Base-by-base conservation (phyloP, 257 asterid genomes). In the Nicotiana tabacum region DNA sequence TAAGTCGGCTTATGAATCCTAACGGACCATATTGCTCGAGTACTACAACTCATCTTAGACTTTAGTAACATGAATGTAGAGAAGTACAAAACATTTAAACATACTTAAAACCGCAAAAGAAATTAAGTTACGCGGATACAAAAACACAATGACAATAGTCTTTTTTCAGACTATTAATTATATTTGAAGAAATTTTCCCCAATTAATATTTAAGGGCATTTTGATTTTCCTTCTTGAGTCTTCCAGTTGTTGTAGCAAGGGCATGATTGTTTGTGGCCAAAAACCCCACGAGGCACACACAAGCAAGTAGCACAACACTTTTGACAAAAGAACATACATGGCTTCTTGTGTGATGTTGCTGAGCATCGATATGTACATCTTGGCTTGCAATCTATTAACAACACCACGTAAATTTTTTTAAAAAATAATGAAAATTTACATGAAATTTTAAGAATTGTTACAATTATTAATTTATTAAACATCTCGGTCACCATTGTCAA, bases 321-420 rank as follows among this genome's bases (percentile, higher is more conserved):
- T n/a, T 67, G 87, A 37, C 88, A 87, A 79, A 84, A 87, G 82
- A 87, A 84, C 89, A 84, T 87, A 81, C 90, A 85, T 21, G 90
- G 90, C 84, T 87, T 87, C 88, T 35, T 77, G 82, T 87, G 90
- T n/a, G 90, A 87, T 12, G 90, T 87, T 65, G 90, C 90, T 18
- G 90, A 87, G 82, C 90, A 87, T 53, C 90, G 85, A 29, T 87
- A 87, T 0, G 77, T 67, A 74, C 90, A 87, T 85, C 72, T 85
- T 33, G 90, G 90, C 70, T 61, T 57, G 83, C 90, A 87, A 83
- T 87, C 90, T 87, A 57, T 60, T 53, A 27, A 55, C 10, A 2
- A 70, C 48, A 43, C 15, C 10, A 65, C 55, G 35, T 7, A 37
- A 18, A 2, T 0, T 21, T 21, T 21, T 21, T 21, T 21, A 1